These are phyloP conservation scores for Seminavis robusta DNA, from an alignment of 108 stramenopile species.

Conservation along the genomic window DNA sequence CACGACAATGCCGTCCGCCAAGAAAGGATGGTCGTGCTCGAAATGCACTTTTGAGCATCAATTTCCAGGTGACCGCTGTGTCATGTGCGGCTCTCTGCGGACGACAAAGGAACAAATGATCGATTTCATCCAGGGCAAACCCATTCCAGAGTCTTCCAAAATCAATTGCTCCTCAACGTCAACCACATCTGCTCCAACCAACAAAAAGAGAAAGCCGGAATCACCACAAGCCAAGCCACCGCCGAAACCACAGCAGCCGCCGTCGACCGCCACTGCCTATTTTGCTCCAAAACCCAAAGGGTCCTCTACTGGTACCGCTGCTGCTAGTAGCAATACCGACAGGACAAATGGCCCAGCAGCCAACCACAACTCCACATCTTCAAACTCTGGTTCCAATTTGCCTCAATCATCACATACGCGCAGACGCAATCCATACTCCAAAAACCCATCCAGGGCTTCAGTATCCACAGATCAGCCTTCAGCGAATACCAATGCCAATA, in stretches of 20 bases:
- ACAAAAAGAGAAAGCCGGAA: background rate
- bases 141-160: constrained; percentile 44
- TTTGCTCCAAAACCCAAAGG: too few species aligned
- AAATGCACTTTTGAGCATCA: constrained; percentile 67
- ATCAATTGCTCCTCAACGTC: constrained; percentile 6
- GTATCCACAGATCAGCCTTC: too few species aligned
- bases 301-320: too few species aligned
- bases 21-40: constrained; percentile 56
- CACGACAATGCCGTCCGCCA: too few species aligned
- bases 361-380: too few species aligned
- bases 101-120: constrained; percentile 16
- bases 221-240: background rate
- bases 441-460: too few species aligned
- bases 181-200: background rate
- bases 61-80: constrained; percentile 51
- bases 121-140: constrained; percentile 14
- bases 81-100: constrained; percentile 71
- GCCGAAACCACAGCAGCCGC: background rate
- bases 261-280: constrained; percentile 3
- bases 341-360: too few species aligned
- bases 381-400: too few species aligned
- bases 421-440: too few species aligned
- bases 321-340: too few species aligned
- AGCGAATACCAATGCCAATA: too few species aligned
- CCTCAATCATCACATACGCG: too few species aligned